Evolutionary conservation across 805 yeast genomes (phyloP), one percentile per base, ranked within the genome.

Genomic region (Myxozyma udenii): DNA sequence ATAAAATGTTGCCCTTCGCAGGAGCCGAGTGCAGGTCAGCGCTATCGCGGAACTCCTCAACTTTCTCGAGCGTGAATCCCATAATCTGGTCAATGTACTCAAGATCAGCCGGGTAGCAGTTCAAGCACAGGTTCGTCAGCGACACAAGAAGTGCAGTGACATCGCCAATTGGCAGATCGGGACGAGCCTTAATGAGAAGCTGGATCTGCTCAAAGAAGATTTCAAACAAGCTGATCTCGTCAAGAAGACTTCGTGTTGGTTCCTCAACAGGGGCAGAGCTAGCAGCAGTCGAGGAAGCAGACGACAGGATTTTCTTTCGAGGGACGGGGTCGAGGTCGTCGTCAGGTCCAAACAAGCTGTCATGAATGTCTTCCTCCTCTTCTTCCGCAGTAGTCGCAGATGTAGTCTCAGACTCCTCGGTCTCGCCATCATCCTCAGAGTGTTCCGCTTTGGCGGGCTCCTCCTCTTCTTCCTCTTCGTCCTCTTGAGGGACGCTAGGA

Each of bases 81-180:
- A 78, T 84, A 23, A 89, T 73, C 30, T 70, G 68, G 63, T 86
- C 82, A 49, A 89, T 71, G 65, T 85, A 80, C 3, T 73, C 76
- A 55, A 73, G 74, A 51, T 81, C 78, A 0, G 76, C 71, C 4
- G 87, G 85, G 63, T 85, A 85, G 69, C 82, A 86, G 3, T 76
- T 73, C 37, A 87, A 71, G 0, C 88, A 76, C 41, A 90, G 67
- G 55, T 77, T 78, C 46, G 84, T 74, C 28, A 87, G 74, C n/a
- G 84, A 78, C 52, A 82, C 83, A 41, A 87, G 70, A 19, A 89
- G 72, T 1, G 77, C 73, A 6, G 85, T 76, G 49, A 79, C 78
- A 53, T 86, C 91, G 25, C 77, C 80, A n/a, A 78, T 64, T 0
- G 87, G 72, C n/a, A 88, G 68, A 44, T 81, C 84, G 0, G 87